Evolutionary conservation across 768 basidiomycete species (phyloP), one percentile per base, ranked within the genome.

Genomic region (Lactifluus subvellereus): DNA sequence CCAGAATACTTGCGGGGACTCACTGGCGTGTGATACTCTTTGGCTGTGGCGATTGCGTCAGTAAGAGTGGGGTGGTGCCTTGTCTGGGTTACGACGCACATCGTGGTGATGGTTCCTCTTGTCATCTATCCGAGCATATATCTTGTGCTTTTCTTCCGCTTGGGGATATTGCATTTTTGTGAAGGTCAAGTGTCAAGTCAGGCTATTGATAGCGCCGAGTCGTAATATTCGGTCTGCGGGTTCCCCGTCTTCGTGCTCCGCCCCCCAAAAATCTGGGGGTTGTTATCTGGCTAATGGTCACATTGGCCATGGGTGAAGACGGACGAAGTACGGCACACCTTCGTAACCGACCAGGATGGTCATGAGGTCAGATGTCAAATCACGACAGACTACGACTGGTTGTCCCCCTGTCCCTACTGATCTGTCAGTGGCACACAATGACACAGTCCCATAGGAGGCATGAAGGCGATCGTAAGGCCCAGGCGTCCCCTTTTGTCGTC

Each of bases 1-100:
- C 1, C 33, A 75, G 74, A 75, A 59, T 74, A 72, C 55, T 56
- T 75, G 38, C 66, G 60, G 50, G 71, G 68, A 16, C 56, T 67
- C 11, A 75, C 73, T 4, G 74, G 74, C 13, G 47, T 66, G 50
- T 67, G 60, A 67, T 2, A 9, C 38, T 27, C n/a, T 43, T 52
- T 53, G 16, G 45, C 20, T 16, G n/a, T 9, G 37, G 48, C n/a
- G 18, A 47, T 33, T 4, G 18, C 18, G 35, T 40, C 16, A n/a
- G 47, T 11, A 37, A 42, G 22, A 20, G 32, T 37, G 14, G 18
- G 18, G 45, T 45, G 5, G 47, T 43, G 11, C 16, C 42, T 20
- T 45, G 53, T 47, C 45, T 63, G 51, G 32, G 10, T 40, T 54
- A 40, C 30, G 30, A 53, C 45, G 5, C 37, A 38, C 27, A 2